phyloP scores from a whole-genome alignment of 2,329 filamentous ascomycete species.

The Salinomyces thailandicus region DNA sequence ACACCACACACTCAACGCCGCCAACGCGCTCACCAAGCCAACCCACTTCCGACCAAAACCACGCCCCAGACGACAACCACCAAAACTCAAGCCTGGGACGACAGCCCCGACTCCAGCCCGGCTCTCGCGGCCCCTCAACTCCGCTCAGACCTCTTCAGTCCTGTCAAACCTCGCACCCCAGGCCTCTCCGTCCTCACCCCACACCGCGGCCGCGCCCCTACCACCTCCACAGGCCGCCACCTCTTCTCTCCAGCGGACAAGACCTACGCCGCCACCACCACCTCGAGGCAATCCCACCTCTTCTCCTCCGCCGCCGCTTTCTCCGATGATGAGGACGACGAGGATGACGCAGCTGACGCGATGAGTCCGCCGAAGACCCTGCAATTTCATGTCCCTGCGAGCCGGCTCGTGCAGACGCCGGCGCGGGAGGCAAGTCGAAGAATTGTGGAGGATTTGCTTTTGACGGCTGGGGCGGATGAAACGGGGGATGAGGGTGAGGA shows the following conservation, averaged over 20 bases:
- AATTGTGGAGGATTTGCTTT: constrained; percentile 69
- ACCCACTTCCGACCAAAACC: constrained; percentile 15
- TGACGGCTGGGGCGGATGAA: constrained; percentile 57
- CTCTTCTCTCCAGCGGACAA: constrained; percentile 26
- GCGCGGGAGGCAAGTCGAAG: constrained; percentile 70
- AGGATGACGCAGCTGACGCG: constrained; percentile 44
- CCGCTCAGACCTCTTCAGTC: constrained; percentile 66
- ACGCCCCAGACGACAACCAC: constrained; percentile 28
- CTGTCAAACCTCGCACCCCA: constrained; percentile 49
- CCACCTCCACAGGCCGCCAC: constrained; percentile 25
- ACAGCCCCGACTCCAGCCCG: constrained; percentile 44
- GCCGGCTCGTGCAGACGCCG: constrained; percentile 68
- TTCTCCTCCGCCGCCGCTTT: too few species aligned
- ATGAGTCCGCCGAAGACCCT: constrained; percentile 87
- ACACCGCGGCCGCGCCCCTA: constrained; percentile 13
- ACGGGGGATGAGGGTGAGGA: constrained; percentile 38
- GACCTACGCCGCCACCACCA: constrained; percentile 15
- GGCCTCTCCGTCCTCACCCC: constrained; percentile 79
- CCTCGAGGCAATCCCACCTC: constrained; percentile 13
- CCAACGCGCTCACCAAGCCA: constrained; percentile 12
- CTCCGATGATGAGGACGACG: constrained; percentile 34
- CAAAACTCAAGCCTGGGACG: constrained; percentile 27
- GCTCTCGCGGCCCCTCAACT: constrained; percentile 72
- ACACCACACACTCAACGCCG: constrained; percentile 56
- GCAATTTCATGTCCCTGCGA: constrained; percentile 69